phyloP scores from a whole-genome alignment of 345 rosid genomes.

The Populus ilicifolia region DNA sequence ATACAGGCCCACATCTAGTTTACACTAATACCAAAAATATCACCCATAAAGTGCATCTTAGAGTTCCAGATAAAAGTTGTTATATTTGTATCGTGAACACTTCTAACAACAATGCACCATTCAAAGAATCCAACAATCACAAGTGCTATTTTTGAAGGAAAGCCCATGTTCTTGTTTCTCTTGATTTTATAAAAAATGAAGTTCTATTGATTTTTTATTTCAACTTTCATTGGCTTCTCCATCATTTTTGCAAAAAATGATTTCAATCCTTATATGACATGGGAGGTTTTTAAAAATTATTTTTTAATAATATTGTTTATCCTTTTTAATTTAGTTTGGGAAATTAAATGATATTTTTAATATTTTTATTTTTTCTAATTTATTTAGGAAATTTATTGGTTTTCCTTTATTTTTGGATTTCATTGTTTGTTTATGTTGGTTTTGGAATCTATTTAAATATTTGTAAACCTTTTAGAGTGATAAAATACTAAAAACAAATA shows the following conservation, averaged over 20 bases:
- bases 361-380: no score
- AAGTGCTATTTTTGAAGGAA: slow-evolving; percentile 16
- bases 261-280: background rate
- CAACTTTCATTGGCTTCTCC: slow-evolving; percentile 16
- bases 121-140: background rate
- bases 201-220: slow-evolving; percentile 9
- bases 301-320: no score
- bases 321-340: no score
- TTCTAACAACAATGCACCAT: background rate
- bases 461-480: no score
- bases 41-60: slow-evolving; percentile 32
- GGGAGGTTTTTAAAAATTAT: no score
- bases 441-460: no score
- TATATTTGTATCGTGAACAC: slow-evolving; percentile 38
- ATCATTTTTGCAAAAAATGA: background rate
- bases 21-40: slow-evolving; percentile 42
- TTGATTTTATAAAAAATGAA: background rate
- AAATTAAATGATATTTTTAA: no score
- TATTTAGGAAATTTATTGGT: no score
- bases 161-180: slow-evolving; percentile 17
- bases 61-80: slow-evolving; percentile 41
- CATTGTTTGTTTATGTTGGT: background rate
- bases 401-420: background rate
- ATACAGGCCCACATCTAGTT: no score
- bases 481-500: no score